Conservation (phyloP, 352 stramenopile genomes). For the Phytophthora quininea region DNA sequence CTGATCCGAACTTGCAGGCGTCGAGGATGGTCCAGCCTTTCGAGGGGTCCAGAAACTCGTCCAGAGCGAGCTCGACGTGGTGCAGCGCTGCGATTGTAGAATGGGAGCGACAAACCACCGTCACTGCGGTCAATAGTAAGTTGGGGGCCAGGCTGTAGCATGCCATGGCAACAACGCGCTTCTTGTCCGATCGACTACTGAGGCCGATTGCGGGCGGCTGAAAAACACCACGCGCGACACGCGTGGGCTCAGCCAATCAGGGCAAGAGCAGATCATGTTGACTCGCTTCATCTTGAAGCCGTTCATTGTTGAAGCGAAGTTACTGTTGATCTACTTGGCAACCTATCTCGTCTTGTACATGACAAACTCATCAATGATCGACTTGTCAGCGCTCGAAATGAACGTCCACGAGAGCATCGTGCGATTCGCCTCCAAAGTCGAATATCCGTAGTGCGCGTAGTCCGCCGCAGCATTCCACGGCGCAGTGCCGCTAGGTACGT, state of each 20-base stretch:
- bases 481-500: too few species aligned
- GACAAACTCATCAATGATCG: constrained; percentile 39
- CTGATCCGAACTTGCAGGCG: constrained; percentile 23
- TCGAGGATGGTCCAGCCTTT: constrained; percentile 17
- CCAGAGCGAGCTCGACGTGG: constrained; percentile 18
- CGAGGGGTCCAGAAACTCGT: constrained; percentile 18
- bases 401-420: constrained; percentile 44
- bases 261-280: not conserved
- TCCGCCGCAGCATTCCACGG: too few species aligned
- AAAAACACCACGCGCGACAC: not conserved
- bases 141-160: constrained; percentile 1
- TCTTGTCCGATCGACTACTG: not conserved
- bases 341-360: constrained; percentile 15
- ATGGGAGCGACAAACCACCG: constrained; percentile 21
- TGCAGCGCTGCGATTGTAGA: constrained; percentile 14
- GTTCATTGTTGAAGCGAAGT: too few species aligned
- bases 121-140: constrained; percentile 15
- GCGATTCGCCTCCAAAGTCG: constrained; percentile 6
- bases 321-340: too few species aligned
- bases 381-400: constrained; percentile 31
- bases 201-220: not conserved
- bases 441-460: too few species aligned
- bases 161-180: not conserved
- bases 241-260: not conserved
- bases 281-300: not conserved